Evolutionary conservation across 768 basidiomycete species (phyloP).

Genomic region (Termitomyces sp.): DNA sequence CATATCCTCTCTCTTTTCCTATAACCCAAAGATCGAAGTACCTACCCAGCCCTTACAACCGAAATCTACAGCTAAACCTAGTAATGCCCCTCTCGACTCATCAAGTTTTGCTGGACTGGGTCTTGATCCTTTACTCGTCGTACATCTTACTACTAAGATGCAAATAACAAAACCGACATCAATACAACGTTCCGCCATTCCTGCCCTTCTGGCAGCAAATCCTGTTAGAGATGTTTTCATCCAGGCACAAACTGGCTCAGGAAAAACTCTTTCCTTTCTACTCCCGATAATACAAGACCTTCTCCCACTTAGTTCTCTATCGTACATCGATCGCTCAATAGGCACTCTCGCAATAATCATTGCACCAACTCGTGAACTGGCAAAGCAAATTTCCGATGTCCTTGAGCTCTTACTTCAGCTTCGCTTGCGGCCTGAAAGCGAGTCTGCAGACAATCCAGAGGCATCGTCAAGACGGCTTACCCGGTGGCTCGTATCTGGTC

Average conservation of each 20-base stretch:
- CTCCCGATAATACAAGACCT: constrained; percentile 95
- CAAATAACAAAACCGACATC: constrained; percentile 81
- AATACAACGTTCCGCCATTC: constrained; percentile 80
- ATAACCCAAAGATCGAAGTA: constrained; percentile 64
- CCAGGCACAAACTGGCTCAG: constrained; percentile 95
- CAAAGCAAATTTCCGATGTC: constrained; percentile 96
- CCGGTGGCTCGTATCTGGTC: constrained; percentile 90
- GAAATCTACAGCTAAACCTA: constrained; percentile 43
- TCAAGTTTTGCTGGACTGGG: constrained; percentile 82
- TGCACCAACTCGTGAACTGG: constrained; percentile 92
- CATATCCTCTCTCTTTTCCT: constrained; percentile 88
- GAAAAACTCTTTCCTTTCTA: constrained; percentile 91
- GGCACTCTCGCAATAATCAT: constrained; percentile 94
- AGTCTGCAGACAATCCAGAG: constrained; percentile 43
- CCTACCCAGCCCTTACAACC: constrained; percentile 23
- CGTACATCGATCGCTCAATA: constrained; percentile 91
- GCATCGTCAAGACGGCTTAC: constrained; percentile 49
- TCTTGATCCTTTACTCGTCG: constrained; percentile 71
- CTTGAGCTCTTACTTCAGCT: constrained; percentile 76
- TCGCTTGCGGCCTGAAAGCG: constrained; percentile 57
- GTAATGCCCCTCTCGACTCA: constrained; percentile 81
- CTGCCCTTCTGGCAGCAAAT: constrained; percentile 37
- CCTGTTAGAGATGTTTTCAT: constrained; percentile 77
- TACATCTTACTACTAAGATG: constrained; percentile 80
- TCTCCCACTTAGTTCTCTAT: constrained; percentile 81